phyloP scores from a whole-genome alignment of 805 yeast species.

The Priceomyces medius region DNA sequence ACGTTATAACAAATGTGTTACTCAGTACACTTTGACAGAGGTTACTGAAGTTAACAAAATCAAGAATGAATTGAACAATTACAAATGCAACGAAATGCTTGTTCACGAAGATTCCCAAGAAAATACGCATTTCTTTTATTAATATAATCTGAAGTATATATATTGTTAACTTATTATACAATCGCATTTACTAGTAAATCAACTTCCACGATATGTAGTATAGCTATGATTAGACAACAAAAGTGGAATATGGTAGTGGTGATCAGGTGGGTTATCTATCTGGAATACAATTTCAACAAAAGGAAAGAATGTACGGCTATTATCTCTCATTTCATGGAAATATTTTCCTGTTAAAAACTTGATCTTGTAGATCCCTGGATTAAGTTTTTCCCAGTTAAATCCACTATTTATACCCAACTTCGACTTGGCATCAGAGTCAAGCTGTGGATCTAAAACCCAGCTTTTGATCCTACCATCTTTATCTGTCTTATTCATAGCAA shows the following conservation, averaged over 20 bases:
- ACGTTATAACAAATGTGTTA: constrained; percentile 52
- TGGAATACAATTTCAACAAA: constrained; percentile 77
- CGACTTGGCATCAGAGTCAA: constrained; percentile 10
- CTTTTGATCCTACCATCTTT: constrained; percentile 73
- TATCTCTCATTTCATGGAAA: constrained; percentile 34
- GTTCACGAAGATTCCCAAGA: constrained; percentile 61
- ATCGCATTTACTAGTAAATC: constrained; percentile 4
- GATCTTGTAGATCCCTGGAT: constrained; percentile 70
- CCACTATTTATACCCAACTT: constrained; percentile 28
- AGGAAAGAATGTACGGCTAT: constrained; percentile 72
- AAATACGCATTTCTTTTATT: constrained; percentile 66
- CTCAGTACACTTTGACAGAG: constrained; percentile 51
- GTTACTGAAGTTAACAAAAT: constrained; percentile 53
- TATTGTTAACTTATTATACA: constrained; percentile 1
- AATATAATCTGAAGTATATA: constrained; percentile 11
- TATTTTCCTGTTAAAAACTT: constrained; percentile 75
- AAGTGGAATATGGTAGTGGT: constrained; percentile 88
- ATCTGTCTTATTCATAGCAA: constrained; percentile 73
- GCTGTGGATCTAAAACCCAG: constrained; percentile 56
- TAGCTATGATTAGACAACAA: constrained; percentile 82
- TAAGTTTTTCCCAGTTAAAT: constrained; percentile 44
- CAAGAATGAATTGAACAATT: constrained; percentile 63
- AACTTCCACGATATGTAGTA: constrained; percentile 87
- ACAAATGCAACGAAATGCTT: constrained; percentile 62
- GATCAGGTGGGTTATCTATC: constrained; percentile 63